Evolutionary conservation across 2,329 filamentous ascomycete species (phyloP).

Genomic region (Botrytis paeoniae): DNA sequence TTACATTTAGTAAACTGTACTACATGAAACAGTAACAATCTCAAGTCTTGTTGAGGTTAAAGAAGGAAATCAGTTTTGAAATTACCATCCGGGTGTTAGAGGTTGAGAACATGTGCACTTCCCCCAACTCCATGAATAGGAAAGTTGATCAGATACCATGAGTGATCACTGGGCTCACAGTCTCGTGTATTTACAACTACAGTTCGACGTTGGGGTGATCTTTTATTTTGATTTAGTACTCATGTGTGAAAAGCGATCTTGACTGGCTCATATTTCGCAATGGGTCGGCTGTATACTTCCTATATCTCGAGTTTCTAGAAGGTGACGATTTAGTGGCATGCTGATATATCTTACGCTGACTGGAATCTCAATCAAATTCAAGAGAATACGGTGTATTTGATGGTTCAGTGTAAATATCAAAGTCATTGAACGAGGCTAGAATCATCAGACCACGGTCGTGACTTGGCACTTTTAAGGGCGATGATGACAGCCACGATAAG

Average conservation of each 20-base stretch:
- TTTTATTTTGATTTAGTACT: neutral
- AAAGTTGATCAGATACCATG: neutral
- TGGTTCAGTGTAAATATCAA: neutral
- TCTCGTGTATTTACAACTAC: neutral
- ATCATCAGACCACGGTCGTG: neutral
- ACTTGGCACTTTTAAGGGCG: neutral
- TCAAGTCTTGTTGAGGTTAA: neutral
- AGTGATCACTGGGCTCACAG: accelerated
- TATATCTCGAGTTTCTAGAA: neutral
- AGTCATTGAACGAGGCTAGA: neutral
- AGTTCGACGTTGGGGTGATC: neutral
- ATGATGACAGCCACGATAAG: neutral
- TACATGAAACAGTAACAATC: neutral
- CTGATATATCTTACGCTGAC: neutral
- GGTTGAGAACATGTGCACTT: neutral
- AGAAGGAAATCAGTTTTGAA: neutral
- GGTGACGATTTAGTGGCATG: accelerated
- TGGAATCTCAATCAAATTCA: neutral
- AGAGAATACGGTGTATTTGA: neutral
- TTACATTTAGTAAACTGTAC: accelerated
- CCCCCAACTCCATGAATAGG: neutral
- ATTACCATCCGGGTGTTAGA: neutral
- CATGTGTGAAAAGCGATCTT: neutral
- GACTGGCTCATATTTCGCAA: neutral
- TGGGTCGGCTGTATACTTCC: neutral